Evolutionary conservation across 2,329 filamentous ascomycete genomes (phyloP).

Genomic region (Exophiala phaeomuriformis): DNA sequence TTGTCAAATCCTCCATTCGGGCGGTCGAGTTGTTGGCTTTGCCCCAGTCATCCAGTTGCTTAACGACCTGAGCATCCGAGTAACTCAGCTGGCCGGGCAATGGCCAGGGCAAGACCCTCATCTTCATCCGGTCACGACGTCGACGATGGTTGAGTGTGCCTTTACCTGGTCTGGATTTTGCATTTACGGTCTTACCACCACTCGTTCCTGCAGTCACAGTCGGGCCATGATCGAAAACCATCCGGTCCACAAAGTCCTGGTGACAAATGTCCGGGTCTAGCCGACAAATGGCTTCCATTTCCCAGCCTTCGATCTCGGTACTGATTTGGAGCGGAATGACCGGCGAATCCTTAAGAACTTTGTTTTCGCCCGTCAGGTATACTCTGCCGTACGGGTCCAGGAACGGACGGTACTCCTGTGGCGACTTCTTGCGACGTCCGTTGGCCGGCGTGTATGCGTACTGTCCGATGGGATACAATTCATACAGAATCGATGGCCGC

Average conservation of each 20-base stretch:
- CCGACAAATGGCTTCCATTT: slow-evolving; percentile 16
- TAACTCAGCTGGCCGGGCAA: slow-evolving; percentile 9
- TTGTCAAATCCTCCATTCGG: slow-evolving; percentile 5
- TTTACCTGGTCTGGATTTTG: slow-evolving; percentile 6
- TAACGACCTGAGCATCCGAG: slow-evolving; percentile 9
- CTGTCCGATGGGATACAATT: slow-evolving; percentile 8
- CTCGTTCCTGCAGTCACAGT: too few species aligned
- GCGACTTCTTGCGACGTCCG: slow-evolving; percentile 9
- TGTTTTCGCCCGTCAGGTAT: slow-evolving; percentile 7
- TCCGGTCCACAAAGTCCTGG: slow-evolving; percentile 17
- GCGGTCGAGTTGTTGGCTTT: slow-evolving; percentile 5
- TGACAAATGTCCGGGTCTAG: slow-evolving; percentile 13
- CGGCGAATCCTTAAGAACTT: slow-evolving; percentile 5
- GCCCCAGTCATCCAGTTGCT: not conserved
- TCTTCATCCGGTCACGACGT: slow-evolving; percentile 13
- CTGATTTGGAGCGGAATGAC: slow-evolving; percentile 6
- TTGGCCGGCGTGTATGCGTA: slow-evolving; percentile 7
- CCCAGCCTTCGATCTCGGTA: slow-evolving; percentile 18
- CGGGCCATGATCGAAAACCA: not conserved
- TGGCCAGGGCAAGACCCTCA: slow-evolving; percentile 15
- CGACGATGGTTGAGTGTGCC: slow-evolving; percentile 15
- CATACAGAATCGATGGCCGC: slow-evolving; percentile 7
- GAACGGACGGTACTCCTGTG: slow-evolving; percentile 9
- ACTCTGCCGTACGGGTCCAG: slow-evolving; percentile 8
- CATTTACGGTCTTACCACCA: not conserved